phyloP scores from a whole-genome alignment of 257 asterid genomes.

The Solanum ossicruentum region DNA sequence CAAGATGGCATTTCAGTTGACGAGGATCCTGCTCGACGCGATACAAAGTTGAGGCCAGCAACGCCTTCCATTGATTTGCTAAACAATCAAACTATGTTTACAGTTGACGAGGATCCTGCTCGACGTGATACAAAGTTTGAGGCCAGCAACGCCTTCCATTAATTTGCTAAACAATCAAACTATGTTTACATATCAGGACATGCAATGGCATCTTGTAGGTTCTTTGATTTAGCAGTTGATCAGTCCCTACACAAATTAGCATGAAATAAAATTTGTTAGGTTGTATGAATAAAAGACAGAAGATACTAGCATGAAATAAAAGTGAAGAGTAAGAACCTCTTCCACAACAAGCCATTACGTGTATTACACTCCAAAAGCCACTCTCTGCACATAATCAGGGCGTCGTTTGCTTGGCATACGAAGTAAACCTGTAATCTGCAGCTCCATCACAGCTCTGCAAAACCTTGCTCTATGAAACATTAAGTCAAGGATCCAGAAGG shows the following conservation, averaged over 20 bases:
- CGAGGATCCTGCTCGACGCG: background rate
- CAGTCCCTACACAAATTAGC: background rate
- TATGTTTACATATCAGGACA: background rate
- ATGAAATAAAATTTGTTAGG: background rate
- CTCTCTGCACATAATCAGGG: slow-evolving; percentile 88
- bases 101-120: background rate
- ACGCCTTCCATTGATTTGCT: background rate
- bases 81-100: background rate
- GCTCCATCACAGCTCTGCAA: slow-evolving; percentile 84
- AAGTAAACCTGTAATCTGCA: slow-evolving; percentile 78
- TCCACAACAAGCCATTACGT: background rate
- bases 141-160: background rate
- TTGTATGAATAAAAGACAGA: background rate
- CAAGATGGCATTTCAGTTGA: background rate
- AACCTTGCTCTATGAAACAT: slow-evolving; percentile 58
- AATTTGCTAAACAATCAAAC: background rate
- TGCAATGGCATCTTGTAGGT: background rate
- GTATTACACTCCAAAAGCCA: slow-evolving; percentile 62
- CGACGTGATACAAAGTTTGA: background rate
- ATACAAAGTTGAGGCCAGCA: background rate
- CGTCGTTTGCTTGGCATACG: slow-evolving; percentile 95
- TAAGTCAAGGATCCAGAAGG: slow-evolving; percentile 33
- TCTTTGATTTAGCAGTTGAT: background rate
- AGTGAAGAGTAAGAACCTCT: background rate
- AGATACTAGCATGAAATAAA: background rate